Percentiles rank a stretch among this genome's conserved stretches.
Conservation (phyloP, 2,329 filamentous ascomycete species). For the Fusarium coffeatum region DNA sequence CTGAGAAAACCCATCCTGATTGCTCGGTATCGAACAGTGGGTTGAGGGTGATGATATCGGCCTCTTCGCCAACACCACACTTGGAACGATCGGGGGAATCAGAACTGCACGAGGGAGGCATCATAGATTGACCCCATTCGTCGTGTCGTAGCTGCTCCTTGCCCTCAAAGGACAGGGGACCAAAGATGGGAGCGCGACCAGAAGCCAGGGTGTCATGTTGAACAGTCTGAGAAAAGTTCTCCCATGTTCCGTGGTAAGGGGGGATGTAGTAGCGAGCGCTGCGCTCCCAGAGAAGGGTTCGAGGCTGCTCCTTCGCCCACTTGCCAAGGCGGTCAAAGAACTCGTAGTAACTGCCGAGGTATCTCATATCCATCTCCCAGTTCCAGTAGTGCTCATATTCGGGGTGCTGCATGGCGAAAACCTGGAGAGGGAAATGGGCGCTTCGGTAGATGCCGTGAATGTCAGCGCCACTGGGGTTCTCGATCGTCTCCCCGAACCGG, state of each 20-base stretch:
- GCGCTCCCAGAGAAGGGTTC: conserved; percentile 81
- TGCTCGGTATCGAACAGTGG: conserved; percentile 78
- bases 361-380: conserved; percentile 76
- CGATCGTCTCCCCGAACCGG: conserved; percentile 75
- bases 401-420: conserved; percentile 71
- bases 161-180: conserved; percentile 68
- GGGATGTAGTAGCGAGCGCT: conserved; percentile 82
- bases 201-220: conserved; percentile 67
- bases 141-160: conserved; percentile 62
- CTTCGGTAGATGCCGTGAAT: conserved; percentile 78
- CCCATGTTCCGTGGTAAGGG: conserved; percentile 74
- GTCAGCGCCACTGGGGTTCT: conserved; percentile 66
- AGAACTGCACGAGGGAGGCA: conserved; percentile 66
- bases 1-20: conserved; percentile 78
- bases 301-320: conserved; percentile 76
- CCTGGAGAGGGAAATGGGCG: conserved; percentile 71
- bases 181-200: conserved; percentile 72
- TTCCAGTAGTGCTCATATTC: conserved; percentile 77
- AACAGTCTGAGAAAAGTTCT: conserved; percentile 76
- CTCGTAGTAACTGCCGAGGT: conserved; percentile 76
- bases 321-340: conserved; percentile 74
- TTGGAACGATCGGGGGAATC: conserved; percentile 59
- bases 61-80: conserved; percentile 77
- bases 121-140: conserved; percentile 62
- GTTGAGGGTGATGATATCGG: conserved; percentile 81